phyloP scores from a whole-genome alignment of 2,329 filamentous ascomycete species.

The Fusarium liriodendri region DNA sequence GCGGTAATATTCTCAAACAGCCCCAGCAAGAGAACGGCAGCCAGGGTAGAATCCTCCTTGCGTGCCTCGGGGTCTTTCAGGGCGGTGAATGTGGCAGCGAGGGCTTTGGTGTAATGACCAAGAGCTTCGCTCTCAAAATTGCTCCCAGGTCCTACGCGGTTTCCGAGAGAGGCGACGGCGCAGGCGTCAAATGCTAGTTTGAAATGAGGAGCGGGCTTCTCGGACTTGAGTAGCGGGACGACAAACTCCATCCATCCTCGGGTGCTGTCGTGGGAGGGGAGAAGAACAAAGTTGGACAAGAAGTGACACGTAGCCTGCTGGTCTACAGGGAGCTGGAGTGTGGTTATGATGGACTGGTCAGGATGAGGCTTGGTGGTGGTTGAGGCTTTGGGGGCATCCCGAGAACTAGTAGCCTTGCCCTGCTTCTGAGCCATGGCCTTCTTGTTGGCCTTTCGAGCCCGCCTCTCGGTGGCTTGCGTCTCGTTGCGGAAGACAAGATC shows the following conservation, averaged over 20 bases:
- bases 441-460: slow-evolving; percentile 67
- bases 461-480: slow-evolving; percentile 73
- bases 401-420: slow-evolving; percentile 38
- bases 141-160: slow-evolving; percentile 54
- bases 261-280: slow-evolving; percentile 61
- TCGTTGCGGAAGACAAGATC: slow-evolving; percentile 80
- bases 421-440: slow-evolving; percentile 56
- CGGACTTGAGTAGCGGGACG: slow-evolving; percentile 63
- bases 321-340: slow-evolving; percentile 60
- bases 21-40: slow-evolving; percentile 68
- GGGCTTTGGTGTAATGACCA: slow-evolving; percentile 65
- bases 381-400: slow-evolving; percentile 21
- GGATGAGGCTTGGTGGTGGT: slow-evolving; percentile 31
- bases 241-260: slow-evolving; percentile 70
- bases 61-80: slow-evolving; percentile 62
- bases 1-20: slow-evolving; percentile 71
- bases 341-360: slow-evolving; percentile 42
- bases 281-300: slow-evolving; percentile 68
- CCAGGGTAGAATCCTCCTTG: slow-evolving; percentile 68
- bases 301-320: slow-evolving; percentile 70
- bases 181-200: slow-evolving; percentile 70
- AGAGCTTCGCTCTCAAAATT: slow-evolving; percentile 56
- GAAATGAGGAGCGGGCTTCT: slow-evolving; percentile 59
- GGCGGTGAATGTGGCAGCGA: slow-evolving; percentile 64
- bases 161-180: slow-evolving; percentile 67